These are phyloP conservation scores for Fusarium albidum DNA, from an alignment of 2,329 filamentous ascomycete species.

Conservation along the genomic window DNA sequence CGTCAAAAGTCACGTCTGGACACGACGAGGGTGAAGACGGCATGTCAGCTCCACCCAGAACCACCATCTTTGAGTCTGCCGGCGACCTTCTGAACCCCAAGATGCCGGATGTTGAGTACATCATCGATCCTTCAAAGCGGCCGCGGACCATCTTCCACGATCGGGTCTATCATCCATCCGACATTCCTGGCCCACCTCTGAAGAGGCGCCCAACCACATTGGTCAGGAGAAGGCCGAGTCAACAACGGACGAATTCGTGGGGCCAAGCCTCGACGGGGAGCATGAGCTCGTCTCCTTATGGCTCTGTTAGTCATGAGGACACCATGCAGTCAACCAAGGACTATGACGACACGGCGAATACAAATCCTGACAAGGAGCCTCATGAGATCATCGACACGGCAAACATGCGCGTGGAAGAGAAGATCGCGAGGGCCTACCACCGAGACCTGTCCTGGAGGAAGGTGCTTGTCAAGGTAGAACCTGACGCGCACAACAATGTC, in stretches of 20 bases:
- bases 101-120: conserved; percentile 80
- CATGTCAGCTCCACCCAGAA: conserved; percentile 80
- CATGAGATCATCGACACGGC: conserved; percentile 62
- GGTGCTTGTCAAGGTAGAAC: conserved; percentile 92
- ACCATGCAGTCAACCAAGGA: conserved; percentile 55
- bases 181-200: conserved; percentile 84
- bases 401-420: conserved; percentile 92
- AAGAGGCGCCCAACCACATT: conserved; percentile 59
- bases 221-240: conserved; percentile 43
- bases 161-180: conserved; percentile 89
- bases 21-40: conserved; percentile 56
- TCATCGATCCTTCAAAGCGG: conserved; percentile 83
- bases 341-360: conserved; percentile 60
- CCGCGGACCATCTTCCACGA: conserved; percentile 96
- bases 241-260: conserved; percentile 34
- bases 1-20: conserved; percentile 57
- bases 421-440: conserved; percentile 96
- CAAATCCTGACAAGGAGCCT: conserved; percentile 53
- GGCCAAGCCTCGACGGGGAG: conserved; percentile 39
- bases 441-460: conserved; percentile 93
- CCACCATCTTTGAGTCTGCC: conserved; percentile 94
- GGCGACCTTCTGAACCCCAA: conserved; percentile 92
- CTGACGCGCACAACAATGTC: conserved; percentile 98
- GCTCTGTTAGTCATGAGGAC: conserved; percentile 51
- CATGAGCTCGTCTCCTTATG: conserved; percentile 46